phyloP scores from a whole-genome alignment of 1,139 yeast species.

The Meyerozyma carpophila region DNA sequence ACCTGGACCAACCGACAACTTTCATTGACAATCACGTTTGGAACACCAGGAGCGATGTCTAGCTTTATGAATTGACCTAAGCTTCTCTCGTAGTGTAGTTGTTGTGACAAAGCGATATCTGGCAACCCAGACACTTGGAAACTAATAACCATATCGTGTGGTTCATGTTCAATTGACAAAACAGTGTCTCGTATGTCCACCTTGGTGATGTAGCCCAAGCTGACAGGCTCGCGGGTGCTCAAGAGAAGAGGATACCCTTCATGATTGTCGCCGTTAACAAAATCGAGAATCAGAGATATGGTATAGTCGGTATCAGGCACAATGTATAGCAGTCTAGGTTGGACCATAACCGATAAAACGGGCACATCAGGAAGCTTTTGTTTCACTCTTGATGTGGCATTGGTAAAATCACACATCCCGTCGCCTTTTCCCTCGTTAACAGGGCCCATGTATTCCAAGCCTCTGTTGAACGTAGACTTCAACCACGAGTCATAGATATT shows the following conservation, averaged over 20 bases:
- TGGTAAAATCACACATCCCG: conserved; percentile 34
- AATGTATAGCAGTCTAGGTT: conserved; percentile 6
- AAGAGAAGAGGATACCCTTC: conserved; percentile 41
- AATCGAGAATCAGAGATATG: conserved; percentile 12
- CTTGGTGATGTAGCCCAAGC: conserved; percentile 35
- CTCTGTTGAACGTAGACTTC: conserved; percentile 23
- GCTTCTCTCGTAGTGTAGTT: conserved; percentile 20
- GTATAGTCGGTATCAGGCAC: conserved; percentile 15
- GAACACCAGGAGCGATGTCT: conserved; percentile 15
- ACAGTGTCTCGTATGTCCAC: conserved; percentile 17
- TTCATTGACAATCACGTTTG: conserved; percentile 25
- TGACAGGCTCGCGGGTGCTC: conserved; percentile 20
- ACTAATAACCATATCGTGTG: conserved; percentile 12
- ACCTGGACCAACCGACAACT: conserved; percentile 30
- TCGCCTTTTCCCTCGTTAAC: conserved; percentile 36
- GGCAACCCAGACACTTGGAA: conserved; percentile 20
- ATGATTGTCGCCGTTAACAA: conserved; percentile 28
- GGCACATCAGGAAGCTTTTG: conserved; percentile 31
- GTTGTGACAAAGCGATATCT: conserved; percentile 18
- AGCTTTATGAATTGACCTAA: conserved; percentile 10
- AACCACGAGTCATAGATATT: conserved; percentile 48
- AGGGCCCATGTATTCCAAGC: conserved; percentile 5
- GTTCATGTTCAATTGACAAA: conserved; percentile 6
- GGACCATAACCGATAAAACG: conserved; percentile 25
- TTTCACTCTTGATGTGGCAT: conserved; percentile 24